Evolutionary conservation across 345 rosid genomes (phyloP).

Genomic region (Brassica napus): Da-Ae NC_063450.1:475001-475500

Average conservation of each 20-base stretch:
- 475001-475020: neutral
- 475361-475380: conserved; percentile 6
- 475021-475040: neutral
- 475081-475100: no score
- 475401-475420: conserved; percentile 14
- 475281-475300: neutral
- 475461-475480: neutral
- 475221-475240: neutral
- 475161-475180: neutral
- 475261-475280: neutral
- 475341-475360: neutral
- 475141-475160: neutral
- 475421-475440: neutral
- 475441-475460: conserved; percentile 19
- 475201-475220: neutral
- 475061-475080: no score
- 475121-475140: neutral
- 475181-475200: neutral
- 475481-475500: neutral
- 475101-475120: neutral
- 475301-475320: neutral
- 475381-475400: conserved; percentile 28
- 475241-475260: neutral
- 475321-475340: neutral
- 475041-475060: neutral